These are phyloP conservation scores for Corylus heterophylla DNA, from an alignment of 306 rosid genomes.

Conservation along the genomic window DNA sequence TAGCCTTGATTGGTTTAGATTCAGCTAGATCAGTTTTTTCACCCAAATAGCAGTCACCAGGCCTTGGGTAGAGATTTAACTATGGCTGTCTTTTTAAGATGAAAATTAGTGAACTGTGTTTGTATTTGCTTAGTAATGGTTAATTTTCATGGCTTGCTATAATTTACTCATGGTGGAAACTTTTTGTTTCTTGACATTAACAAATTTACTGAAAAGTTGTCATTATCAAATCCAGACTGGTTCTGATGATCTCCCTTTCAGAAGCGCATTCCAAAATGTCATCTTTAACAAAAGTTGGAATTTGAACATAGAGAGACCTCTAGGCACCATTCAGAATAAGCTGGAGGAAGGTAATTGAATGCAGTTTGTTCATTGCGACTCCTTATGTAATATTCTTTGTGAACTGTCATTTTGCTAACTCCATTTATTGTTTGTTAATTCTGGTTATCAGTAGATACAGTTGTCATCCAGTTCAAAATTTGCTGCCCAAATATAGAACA, in stretches of 20 bases:
- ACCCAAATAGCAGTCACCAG: neutral
- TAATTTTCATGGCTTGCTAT: conserved; percentile 15
- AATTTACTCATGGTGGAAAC: conserved; percentile 6
- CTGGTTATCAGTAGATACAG: conserved; percentile 50
- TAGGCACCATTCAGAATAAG: conserved; percentile 44
- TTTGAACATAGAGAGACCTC: conserved; percentile 40
- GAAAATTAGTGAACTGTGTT: neutral
- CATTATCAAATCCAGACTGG: conserved; percentile 60
- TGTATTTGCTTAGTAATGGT: neutral
- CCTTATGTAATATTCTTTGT: conserved; percentile 17
- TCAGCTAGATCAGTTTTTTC: neutral
- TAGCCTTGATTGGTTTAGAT: neutral
- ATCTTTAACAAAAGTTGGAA: conserved; percentile 56
- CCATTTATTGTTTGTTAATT: conserved; percentile 22
- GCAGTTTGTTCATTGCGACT: conserved; percentile 15
- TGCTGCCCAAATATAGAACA: conserved; percentile 75
- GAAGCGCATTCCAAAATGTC: conserved; percentile 82
- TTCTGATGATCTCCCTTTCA: conserved; percentile 78
- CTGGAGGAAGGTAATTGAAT: conserved; percentile 55
- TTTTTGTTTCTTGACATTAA: conserved; percentile 9
- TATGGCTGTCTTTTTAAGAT: neutral
- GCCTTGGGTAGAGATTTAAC: neutral
- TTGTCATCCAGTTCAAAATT: conserved; percentile 70
- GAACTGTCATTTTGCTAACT: conserved; percentile 25
- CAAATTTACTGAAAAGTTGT: conserved; percentile 28